Evolutionary conservation across 2,329 filamentous ascomycete genomes (phyloP).

Genomic region (Fusarium sororula): DNA sequence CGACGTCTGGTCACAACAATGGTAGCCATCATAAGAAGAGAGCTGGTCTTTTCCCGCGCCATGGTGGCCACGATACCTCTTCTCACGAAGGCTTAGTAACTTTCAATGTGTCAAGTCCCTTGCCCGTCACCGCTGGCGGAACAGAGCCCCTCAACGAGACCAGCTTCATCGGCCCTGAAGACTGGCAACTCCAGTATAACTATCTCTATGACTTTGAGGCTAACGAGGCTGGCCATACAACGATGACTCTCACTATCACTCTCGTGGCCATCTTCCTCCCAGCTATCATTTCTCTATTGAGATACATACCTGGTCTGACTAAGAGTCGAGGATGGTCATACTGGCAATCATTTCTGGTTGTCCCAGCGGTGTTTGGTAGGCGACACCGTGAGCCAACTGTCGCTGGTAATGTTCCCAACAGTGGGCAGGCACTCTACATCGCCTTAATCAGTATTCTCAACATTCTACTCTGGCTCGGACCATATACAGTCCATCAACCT

Average conservation of each 20-base stretch:
- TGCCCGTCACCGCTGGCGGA: slow-evolving; percentile 37
- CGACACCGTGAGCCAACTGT: slow-evolving; percentile 46
- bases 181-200: slow-evolving; percentile 56
- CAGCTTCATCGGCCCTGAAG: slow-evolving; percentile 41
- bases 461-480: slow-evolving; percentile 45
- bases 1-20: not conserved
- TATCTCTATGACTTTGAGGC: slow-evolving; percentile 61
- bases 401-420: slow-evolving; percentile 46
- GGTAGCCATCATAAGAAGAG: not conserved
- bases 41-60: slow-evolving; percentile 1
- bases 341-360: slow-evolving; percentile 44
- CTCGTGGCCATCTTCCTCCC: slow-evolving; percentile 46
- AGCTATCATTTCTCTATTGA: slow-evolving; percentile 45
- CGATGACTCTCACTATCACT: slow-evolving; percentile 25
- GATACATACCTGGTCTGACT: slow-evolving; percentile 46
- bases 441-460: slow-evolving; percentile 47
- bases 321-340: slow-evolving; percentile 39
- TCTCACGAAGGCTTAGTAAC: not conserved
- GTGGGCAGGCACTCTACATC: slow-evolving; percentile 49
- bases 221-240: slow-evolving; percentile 49
- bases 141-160: slow-evolving; percentile 44
- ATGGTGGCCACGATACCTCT: slow-evolving; percentile 7
- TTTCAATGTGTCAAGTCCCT: not conserved
- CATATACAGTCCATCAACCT: slow-evolving; percentile 43
- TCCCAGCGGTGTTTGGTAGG: slow-evolving; percentile 45